These are phyloP conservation scores for Fusarium sp. DNA, from an alignment of 2,329 filamentous ascomycete species.

Conservation along the genomic window DNA sequence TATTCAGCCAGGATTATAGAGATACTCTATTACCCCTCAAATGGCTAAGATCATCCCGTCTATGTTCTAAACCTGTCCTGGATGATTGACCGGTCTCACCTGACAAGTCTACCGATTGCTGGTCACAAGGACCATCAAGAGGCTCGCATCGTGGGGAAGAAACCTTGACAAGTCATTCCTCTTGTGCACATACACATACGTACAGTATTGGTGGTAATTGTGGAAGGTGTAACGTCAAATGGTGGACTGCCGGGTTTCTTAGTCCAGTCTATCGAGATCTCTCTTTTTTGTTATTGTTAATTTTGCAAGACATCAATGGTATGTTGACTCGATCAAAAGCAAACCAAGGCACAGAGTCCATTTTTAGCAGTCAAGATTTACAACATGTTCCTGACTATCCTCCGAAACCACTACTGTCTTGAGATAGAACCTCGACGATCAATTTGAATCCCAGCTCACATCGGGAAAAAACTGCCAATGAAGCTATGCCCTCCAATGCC, in stretches of 20 bases:
- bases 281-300: neutral
- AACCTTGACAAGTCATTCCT: neutral
- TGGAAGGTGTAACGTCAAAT: conserved; percentile 18
- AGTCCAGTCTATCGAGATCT: neutral
- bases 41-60: conserved; percentile 30
- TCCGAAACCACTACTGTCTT: conserved; percentile 33
- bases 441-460: conserved; percentile 29
- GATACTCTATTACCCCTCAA: conserved; percentile 33
- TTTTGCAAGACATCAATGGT: neutral
- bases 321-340: neutral
- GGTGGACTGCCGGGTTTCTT: neutral
- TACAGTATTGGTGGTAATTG: conserved; percentile 2
- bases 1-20: conserved; percentile 9
- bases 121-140: conserved; percentile 17
- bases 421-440: conserved; percentile 40
- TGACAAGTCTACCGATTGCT: conserved; percentile 28
- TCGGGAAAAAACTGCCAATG: conserved; percentile 44
- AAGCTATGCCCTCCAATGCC: conserved; percentile 19
- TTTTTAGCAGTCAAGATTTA: conserved; percentile 29
- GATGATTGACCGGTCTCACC: conserved; percentile 34
- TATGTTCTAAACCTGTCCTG: conserved; percentile 25
- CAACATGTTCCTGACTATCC: conserved; percentile 46
- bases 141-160: conserved; percentile 15
- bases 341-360: conserved; percentile 1
- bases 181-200: neutral